These are phyloP conservation scores for Bruguiera hainesii DNA, from an alignment of 441 rosid species.

Conservation along the genomic window DNA sequence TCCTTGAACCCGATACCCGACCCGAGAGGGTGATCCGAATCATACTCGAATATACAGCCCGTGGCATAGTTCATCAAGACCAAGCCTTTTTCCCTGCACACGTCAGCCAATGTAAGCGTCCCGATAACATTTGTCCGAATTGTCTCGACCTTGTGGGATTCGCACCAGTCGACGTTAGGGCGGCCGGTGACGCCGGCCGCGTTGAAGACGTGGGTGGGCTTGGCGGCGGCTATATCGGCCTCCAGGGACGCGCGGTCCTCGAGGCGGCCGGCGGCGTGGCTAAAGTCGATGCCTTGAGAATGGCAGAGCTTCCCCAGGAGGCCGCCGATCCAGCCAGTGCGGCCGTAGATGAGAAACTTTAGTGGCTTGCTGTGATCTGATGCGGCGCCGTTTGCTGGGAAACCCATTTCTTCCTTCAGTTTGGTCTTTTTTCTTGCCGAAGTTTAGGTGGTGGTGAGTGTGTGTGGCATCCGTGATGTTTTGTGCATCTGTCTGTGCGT, in stretches of 20 bases:
- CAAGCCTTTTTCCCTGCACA: slow-evolving; percentile 62
- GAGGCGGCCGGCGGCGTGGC: slow-evolving; percentile 87
- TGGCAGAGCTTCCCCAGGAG: slow-evolving; percentile 71
- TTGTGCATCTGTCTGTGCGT: too few species aligned
- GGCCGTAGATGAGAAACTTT: slow-evolving; percentile 86
- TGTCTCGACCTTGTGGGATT: slow-evolving; percentile 87
- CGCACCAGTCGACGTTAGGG: slow-evolving; percentile 96
- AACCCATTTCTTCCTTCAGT: slow-evolving; percentile 43
- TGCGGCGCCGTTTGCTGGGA: slow-evolving; percentile 46
- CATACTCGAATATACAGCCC: slow-evolving; percentile 91
- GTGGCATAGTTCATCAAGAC: slow-evolving; percentile 76
- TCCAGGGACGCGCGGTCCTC: slow-evolving; percentile 68
- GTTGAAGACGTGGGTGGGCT: slow-evolving; percentile 81
- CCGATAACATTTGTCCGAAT: slow-evolving; percentile 80
- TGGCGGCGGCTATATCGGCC: slow-evolving; percentile 52
- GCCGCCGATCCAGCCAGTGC: slow-evolving; percentile 97
- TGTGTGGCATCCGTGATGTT: too few species aligned
- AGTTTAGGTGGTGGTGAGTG: too few species aligned
- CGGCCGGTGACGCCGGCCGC: slow-evolving; percentile 95
- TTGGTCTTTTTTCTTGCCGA: too few species aligned
- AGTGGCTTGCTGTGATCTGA: slow-evolving; percentile 24
- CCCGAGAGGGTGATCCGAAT: slow-evolving; percentile 54
- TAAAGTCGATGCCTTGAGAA: slow-evolving; percentile 52
- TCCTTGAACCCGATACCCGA: slow-evolving; percentile 87
- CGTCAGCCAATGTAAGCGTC: slow-evolving; percentile 82